phyloP scores from a whole-genome alignment of 2,329 filamentous ascomycete genomes.

The Trichoderma guizhouense region DNA sequence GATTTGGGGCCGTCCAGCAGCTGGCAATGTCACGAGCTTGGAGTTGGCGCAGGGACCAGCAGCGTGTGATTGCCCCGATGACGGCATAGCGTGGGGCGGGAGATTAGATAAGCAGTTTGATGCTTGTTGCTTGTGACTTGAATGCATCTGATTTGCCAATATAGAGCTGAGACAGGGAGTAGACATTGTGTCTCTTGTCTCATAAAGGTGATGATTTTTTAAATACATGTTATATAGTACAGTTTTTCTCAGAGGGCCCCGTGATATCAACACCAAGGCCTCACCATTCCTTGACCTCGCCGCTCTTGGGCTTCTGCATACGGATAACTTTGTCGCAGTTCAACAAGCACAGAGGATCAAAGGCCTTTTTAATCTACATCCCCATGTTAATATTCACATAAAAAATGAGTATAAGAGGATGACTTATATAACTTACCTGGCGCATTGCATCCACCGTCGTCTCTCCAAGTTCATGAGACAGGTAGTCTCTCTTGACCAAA shows the following conservation, averaged over 20 bases:
- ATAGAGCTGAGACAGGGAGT: neutral
- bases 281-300: conserved; percentile 46
- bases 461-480: conserved; percentile 72
- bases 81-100: conserved; percentile 18
- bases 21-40: conserved; percentile 19
- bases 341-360: conserved; percentile 69
- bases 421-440: conserved; percentile 51
- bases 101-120: conserved; percentile 11
- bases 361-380: conserved; percentile 69
- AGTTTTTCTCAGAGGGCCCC: neutral
- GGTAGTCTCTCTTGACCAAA: conserved; percentile 79
- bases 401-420: neutral
- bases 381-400: neutral
- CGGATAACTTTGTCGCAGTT: conserved; percentile 69
- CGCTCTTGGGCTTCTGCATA: conserved; percentile 47
- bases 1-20: neutral
- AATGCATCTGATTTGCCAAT: too few species aligned
- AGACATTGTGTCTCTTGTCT: neutral
- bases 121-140: neutral
- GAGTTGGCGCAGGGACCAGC: conserved; percentile 19
- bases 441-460: conserved; percentile 78
- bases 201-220: neutral
- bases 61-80: conserved; percentile 17
- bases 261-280: neutral
- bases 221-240: neutral